Percentiles rank a stretch among this genome's conserved stretches.
These are phyloP conservation scores for Cymbopogon citratus DNA, from an alignment of 176 grass and related monocot genomes.

Conservation along the genomic window DNA sequence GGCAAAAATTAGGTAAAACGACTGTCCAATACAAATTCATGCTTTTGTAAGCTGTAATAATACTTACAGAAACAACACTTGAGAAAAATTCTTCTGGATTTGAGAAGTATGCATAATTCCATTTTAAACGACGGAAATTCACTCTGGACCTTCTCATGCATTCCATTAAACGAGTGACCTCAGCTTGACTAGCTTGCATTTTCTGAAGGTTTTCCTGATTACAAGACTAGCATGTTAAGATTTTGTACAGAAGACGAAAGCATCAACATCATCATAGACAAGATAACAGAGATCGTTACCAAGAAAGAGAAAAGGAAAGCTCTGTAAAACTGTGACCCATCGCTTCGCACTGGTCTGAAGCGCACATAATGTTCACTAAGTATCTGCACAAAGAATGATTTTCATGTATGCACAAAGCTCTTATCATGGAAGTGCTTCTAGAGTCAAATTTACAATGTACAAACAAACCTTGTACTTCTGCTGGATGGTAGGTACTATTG, in stretches of 20 bases:
- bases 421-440: not conserved
- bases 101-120: not conserved
- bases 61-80: constrained; percentile 2
- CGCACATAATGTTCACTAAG: not conserved
- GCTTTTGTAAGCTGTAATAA: not conserved
- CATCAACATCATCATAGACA: not conserved
- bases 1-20: not conserved
- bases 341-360: not conserved
- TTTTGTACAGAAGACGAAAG: not conserved
- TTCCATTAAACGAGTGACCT: not conserved
- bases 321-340: constrained; percentile 15
- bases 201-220: not conserved
- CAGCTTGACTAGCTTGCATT: not conserved
- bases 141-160: not conserved
- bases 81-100: constrained; percentile 7
- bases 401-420: not conserved
- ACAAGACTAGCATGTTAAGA: not conserved
- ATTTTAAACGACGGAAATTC: not conserved
- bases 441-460: not conserved
- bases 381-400: not conserved
- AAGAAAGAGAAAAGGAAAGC: constrained; percentile 19
- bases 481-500: not conserved
- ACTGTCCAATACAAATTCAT: not conserved
- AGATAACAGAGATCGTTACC: not conserved
- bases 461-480: constrained; percentile 10